These are phyloP conservation scores for Boletus coccyginus DNA, from an alignment of 768 basidiomycete species.

Conservation along the genomic window DNA sequence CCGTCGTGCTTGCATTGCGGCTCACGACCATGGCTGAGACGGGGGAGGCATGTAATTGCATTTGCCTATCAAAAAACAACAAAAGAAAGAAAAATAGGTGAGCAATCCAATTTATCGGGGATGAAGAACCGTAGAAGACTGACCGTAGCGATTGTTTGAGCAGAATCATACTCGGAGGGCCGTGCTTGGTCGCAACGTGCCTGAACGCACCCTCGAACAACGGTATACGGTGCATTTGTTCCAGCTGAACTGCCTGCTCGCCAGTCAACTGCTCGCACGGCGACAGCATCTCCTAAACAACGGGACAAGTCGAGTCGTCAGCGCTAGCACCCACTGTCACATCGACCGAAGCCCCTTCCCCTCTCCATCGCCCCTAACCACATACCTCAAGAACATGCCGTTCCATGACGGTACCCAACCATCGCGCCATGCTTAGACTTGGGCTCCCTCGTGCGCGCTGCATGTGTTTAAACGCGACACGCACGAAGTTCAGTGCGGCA, in stretches of 20 bases:
- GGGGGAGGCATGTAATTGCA: constrained; percentile 15
- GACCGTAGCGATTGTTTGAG: constrained; percentile 33
- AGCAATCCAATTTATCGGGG: neutral
- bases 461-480: constrained; percentile 39
- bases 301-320: neutral
- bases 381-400: constrained; percentile 21
- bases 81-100: neutral
- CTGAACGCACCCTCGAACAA: constrained; percentile 42
- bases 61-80: constrained; percentile 17
- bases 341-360: too few species aligned
- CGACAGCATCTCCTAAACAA: constrained; percentile 45
- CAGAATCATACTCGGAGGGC: constrained; percentile 33
- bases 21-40: constrained; percentile 49
- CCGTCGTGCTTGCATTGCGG: constrained; percentile 58
- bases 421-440: constrained; percentile 2
- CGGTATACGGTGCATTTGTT: constrained; percentile 47
- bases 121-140: neutral
- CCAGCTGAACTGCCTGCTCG: constrained; percentile 45
- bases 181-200: constrained; percentile 36
- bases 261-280: constrained; percentile 51
- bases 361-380: neutral
- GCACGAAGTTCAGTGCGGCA: constrained; percentile 60
- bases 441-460: constrained; percentile 2
- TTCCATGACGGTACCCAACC: constrained; percentile 13
- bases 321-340: neutral